Conservation (phyloP, 345 rosid genomes). For the Draba incana region DNA sequence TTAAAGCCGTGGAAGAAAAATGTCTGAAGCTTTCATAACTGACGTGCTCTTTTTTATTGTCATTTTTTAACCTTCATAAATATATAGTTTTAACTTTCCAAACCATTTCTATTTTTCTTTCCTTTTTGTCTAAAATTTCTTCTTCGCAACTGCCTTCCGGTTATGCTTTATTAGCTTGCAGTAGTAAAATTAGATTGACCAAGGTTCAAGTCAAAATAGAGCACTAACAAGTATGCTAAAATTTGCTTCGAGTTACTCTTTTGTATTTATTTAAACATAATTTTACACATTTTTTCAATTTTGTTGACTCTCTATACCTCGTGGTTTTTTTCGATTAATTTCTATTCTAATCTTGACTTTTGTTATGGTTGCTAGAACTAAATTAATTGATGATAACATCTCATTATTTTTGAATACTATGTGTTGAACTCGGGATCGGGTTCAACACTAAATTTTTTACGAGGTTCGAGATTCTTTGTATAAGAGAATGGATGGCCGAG, state of each 20-base stretch:
- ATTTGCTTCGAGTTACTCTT: not conserved
- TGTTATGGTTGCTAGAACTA: not conserved
- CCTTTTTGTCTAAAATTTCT: not conserved
- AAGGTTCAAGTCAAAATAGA: not conserved
- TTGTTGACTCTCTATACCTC: not conserved
- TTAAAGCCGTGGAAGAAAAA: slow-evolving; percentile 15
- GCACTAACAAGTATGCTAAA: not conserved
- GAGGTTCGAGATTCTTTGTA: no score
- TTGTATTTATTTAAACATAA: slow-evolving; percentile 24
- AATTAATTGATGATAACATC: not conserved
- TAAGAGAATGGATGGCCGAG: no score
- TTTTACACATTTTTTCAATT: not conserved
- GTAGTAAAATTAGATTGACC: not conserved
- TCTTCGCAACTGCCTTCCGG: not conserved
- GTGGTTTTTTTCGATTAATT: not conserved
- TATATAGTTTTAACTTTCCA: slow-evolving; percentile 40
- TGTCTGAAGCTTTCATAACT: slow-evolving; percentile 34
- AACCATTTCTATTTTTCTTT: not conserved
- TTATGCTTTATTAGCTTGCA: not conserved
- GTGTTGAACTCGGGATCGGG: no score
- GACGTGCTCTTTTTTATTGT: slow-evolving; percentile 32
- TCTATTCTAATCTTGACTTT: not conserved
- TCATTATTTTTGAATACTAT: no score
- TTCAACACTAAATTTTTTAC: no score
- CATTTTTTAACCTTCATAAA: slow-evolving; percentile 38